phyloP scores from a whole-genome alignment of 176 grass and related monocot genomes.

The Eremochloa ophiuroides region DNA sequence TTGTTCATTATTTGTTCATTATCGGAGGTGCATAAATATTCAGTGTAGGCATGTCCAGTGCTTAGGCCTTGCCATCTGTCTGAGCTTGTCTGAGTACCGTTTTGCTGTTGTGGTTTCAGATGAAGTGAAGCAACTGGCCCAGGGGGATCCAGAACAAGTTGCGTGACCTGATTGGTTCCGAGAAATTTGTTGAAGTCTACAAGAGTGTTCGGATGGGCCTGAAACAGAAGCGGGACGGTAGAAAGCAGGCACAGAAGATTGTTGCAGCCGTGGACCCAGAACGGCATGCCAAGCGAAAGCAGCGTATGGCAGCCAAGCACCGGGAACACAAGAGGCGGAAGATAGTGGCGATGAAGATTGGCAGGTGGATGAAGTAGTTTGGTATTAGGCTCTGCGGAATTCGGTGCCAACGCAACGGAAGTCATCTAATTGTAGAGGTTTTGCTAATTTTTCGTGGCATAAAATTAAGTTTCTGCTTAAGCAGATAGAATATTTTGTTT shows the following conservation, averaged over 20 bases:
- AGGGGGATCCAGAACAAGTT: conserved; percentile 53
- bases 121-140: conserved; percentile 77
- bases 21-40: background rate
- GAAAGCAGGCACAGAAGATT: conserved; percentile 59
- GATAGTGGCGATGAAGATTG: conserved; percentile 70
- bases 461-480: background rate
- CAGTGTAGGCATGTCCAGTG: background rate
- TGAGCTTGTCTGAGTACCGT: background rate
- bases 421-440: background rate
- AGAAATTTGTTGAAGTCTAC: conserved; percentile 77
- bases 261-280: conserved; percentile 65
- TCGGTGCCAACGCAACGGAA: background rate
- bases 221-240: conserved; percentile 75
- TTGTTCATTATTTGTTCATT: background rate
- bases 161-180: conserved; percentile 54
- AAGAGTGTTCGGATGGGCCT: conserved; percentile 54
- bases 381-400: background rate
- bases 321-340: conserved; percentile 71
- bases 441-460: background rate
- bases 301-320: conserved; percentile 57
- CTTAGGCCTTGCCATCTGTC: background rate
- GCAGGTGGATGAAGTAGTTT: conserved; percentile 57
- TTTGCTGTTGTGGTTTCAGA: conserved; percentile 48
- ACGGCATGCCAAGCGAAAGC: conserved; percentile 77
- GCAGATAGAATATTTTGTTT: background rate